phyloP scores from a whole-genome alignment of 2,329 filamentous ascomycete genomes.

The Fusarium mangiferae region DNA sequence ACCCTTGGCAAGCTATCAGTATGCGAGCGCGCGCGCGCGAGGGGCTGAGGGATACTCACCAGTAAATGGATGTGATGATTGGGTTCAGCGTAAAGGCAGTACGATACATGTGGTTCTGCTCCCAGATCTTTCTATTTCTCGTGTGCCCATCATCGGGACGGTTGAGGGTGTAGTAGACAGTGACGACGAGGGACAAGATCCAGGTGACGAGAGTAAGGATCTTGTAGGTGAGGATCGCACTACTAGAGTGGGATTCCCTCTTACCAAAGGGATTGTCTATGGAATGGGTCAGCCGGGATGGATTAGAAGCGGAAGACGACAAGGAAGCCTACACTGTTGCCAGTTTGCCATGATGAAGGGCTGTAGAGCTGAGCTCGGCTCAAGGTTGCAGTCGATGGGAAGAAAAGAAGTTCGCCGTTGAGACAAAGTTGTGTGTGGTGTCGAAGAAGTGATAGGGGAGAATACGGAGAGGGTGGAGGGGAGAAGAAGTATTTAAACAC shows the following conservation, averaged over 20 bases:
- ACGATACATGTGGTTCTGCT: constrained; percentile 71
- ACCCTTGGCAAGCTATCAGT: constrained; percentile 60
- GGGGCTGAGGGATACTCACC: constrained; percentile 57
- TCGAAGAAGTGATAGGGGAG: constrained; percentile 11
- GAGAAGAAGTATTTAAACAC: constrained; percentile 42
- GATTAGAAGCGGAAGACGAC: background rate
- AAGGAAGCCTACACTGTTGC: constrained; percentile 42
- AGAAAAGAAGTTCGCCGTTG: background rate
- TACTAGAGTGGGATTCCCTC: constrained; percentile 71
- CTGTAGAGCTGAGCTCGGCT: background rate
- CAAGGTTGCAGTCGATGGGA: background rate
- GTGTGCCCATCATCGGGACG: constrained; percentile 70
- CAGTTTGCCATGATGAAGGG: constrained; percentile 45
- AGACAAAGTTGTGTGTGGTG: background rate
- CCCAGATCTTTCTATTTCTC: constrained; percentile 75
- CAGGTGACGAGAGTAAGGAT: constrained; percentile 78
- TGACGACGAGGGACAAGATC: constrained; percentile 76
- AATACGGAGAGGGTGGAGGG: constrained; percentile 6
- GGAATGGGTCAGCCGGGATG: constrained; percentile 13
- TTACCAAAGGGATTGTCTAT: constrained; percentile 81
- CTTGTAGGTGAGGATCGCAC: constrained; percentile 77
- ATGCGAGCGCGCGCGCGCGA: background rate
- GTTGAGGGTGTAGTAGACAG: constrained; percentile 78
- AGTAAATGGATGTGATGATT: constrained; percentile 76
- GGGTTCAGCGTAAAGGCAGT: constrained; percentile 82